Evolutionary conservation across 2,329 filamentous ascomycete genomes (phyloP).

Genomic region (Microcyclosporella mali): DNA sequence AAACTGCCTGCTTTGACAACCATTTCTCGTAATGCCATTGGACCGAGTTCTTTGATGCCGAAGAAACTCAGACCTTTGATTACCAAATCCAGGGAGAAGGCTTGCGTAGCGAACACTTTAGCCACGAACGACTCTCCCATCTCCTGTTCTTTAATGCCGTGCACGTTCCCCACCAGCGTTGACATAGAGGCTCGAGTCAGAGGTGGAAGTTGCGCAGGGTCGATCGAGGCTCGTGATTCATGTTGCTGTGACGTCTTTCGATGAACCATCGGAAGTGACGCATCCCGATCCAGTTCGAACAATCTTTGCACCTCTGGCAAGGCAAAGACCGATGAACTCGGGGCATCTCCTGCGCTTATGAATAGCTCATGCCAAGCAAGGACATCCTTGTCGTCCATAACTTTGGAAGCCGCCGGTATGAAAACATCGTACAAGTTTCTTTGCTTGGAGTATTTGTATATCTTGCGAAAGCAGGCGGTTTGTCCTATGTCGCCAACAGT

Average conservation of each 20-base stretch:
- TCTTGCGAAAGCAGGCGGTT: conserved; percentile 23
- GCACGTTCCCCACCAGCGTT: conserved; percentile 33
- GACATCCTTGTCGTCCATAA: conserved; percentile 22
- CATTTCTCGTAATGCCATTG: conserved; percentile 70
- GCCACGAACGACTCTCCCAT: conserved; percentile 65
- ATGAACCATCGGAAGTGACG: conserved; percentile 19
- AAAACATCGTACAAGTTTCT: conserved; percentile 39
- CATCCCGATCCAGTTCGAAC: conserved; percentile 18
- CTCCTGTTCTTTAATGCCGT: conserved; percentile 40
- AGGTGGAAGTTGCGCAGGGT: conserved; percentile 4
- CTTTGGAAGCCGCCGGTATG: conserved; percentile 31
- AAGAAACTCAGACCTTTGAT: conserved; percentile 65
- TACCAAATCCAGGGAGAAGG: conserved; percentile 65
- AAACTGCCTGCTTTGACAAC: conserved; percentile 57
- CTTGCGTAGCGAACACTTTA: conserved; percentile 72
- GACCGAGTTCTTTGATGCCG: conserved; percentile 65
- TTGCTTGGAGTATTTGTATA: conserved; percentile 36
- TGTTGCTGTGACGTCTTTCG: neutral
- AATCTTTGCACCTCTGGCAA: conserved; percentile 28
- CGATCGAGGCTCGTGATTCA: neutral
- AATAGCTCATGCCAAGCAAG: conserved; percentile 39
- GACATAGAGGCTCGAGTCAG: conserved; percentile 25
- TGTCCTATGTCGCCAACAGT: too few relatives aligned
- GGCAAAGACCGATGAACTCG: conserved; percentile 30
- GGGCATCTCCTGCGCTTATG: conserved; percentile 32